A percentile compares a stretch with the other conserved stretches of the same genome.
phyloP scores from a whole-genome alignment of 768 basidiomycete genomes.

The Russula virescens region DNA sequence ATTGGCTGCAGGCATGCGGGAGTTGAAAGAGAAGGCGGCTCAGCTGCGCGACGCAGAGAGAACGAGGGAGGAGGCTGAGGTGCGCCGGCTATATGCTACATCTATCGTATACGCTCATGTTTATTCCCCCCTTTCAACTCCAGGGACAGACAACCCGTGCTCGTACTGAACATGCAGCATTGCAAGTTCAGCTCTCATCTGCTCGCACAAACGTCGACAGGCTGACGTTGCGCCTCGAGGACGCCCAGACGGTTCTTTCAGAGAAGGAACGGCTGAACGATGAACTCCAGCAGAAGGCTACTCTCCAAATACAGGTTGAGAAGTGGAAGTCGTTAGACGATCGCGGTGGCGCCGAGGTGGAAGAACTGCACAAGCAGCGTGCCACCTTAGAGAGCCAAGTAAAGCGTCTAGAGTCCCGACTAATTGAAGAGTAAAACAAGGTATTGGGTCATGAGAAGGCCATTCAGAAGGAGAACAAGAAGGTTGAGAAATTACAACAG shows the following conservation, averaged over 20 bases:
- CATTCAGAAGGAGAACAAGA: too few relatives aligned
- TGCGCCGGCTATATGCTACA: constrained; percentile 25
- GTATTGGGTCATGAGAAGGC: too few relatives aligned
- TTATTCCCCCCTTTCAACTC: background rate
- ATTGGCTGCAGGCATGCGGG: constrained; percentile 32
- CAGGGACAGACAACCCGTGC: constrained; percentile 40
- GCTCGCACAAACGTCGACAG: constrained; percentile 51
- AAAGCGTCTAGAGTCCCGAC: too few relatives aligned
- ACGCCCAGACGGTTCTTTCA: constrained; percentile 44
- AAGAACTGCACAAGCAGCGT: too few relatives aligned
- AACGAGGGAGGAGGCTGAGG: constrained; percentile 28
- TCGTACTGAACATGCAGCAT: constrained; percentile 45
- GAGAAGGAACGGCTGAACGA: constrained; percentile 54
- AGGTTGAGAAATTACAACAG: too few relatives aligned
- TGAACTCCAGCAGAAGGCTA: constrained; percentile 50
- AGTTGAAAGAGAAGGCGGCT: constrained; percentile 42
- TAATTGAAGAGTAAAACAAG: too few relatives aligned
- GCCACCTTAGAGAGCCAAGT: too few relatives aligned
- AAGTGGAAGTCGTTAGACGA: constrained; percentile 66
- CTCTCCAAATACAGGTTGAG: constrained; percentile 57
- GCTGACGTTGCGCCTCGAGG: constrained; percentile 51
- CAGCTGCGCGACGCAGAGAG: constrained; percentile 28
- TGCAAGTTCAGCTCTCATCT: constrained; percentile 43
- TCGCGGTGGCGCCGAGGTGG: constrained; percentile 54
- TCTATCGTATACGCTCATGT: background rate